Percentiles rank a stretch among this genome's conserved stretches.
These are phyloP conservation scores for Mycena galericulata DNA, from an alignment of 768 basidiomycete species.

Conservation along the genomic window DNA sequence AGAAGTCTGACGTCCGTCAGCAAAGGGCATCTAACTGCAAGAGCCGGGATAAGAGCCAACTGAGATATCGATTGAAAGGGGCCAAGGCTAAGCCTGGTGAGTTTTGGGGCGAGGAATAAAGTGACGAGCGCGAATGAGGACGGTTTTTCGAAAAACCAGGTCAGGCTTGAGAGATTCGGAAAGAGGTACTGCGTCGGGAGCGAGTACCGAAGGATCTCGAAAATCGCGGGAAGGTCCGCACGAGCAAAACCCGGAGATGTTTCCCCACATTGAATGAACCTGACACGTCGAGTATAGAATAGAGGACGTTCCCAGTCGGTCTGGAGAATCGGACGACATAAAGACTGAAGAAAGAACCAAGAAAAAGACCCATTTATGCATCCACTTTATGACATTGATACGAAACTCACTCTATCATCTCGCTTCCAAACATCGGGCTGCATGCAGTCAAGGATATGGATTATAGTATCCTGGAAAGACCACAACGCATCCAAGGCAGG, in stretches of 20 bases:
- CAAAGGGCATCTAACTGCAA: not conserved
- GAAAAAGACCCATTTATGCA: too few relatives aligned
- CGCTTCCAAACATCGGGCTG: not conserved
- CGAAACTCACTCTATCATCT: not conserved
- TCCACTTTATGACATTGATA: too few relatives aligned
- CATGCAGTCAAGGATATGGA: not conserved
- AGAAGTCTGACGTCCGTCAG: not conserved
- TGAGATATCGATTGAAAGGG: not conserved
- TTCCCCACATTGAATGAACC: not conserved
- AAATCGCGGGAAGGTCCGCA: not conserved
- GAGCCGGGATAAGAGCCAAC: not conserved
- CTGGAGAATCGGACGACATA: not conserved
- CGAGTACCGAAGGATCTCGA: not conserved
- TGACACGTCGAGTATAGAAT: not conserved
- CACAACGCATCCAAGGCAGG: slow-evolving; percentile 3
- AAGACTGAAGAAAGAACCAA: not conserved
- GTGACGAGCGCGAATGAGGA: not conserved
- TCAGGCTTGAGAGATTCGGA: not conserved
- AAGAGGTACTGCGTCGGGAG: not conserved
- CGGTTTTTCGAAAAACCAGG: not conserved
- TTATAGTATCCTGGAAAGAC: not conserved
- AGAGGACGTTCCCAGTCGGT: slow-evolving; percentile 7
- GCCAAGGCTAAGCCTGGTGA: not conserved
- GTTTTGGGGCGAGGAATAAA: not conserved
- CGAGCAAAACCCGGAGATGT: not conserved